A percentile compares a stretch with the other conserved stretches of the same genome.
These are phyloP conservation scores for Mycena olivaceomarginata DNA, from an alignment of 768 basidiomycete genomes.

Conservation along the genomic window DNA sequence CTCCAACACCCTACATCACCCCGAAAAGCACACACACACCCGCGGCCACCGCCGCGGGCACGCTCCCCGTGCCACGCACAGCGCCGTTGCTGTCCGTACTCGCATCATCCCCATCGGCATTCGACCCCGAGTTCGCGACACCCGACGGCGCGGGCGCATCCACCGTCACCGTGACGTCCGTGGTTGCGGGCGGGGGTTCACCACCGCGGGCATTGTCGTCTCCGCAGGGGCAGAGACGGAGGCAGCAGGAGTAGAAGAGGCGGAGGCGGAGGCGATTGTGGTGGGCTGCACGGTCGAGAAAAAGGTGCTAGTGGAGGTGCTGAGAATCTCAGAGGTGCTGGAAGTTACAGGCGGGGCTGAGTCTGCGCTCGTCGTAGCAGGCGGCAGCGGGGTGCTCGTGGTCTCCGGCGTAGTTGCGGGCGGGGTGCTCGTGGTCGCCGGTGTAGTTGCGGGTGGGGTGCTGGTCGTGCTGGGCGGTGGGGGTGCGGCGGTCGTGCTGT, in stretches of 20 bases:
- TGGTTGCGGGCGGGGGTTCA: not conserved
- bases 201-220: not conserved
- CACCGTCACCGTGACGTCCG: not conserved
- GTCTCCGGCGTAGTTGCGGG: too few species aligned
- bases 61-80: not conserved
- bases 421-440: too few species aligned
- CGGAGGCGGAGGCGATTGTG: not conserved
- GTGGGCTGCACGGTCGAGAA: not conserved
- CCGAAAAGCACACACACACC: not conserved
- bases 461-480: not conserved
- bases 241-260: too few species aligned
- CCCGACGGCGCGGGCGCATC: not conserved
- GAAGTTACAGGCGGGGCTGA: not conserved
- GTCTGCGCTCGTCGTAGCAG: not conserved
- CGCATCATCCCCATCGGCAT: not conserved
- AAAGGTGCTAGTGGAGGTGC: not conserved
- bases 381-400: not conserved
- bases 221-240: not conserved
- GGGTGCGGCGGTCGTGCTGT: not conserved
- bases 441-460: too few species aligned
- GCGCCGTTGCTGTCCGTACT: not conserved
- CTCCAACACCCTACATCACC: not conserved
- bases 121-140: not conserved
- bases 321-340: not conserved
- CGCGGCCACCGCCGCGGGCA: not conserved